Base-by-base conservation (phyloP, 2,329 filamentous ascomycete species). In the Aureobasidium mangrovei region DNA sequence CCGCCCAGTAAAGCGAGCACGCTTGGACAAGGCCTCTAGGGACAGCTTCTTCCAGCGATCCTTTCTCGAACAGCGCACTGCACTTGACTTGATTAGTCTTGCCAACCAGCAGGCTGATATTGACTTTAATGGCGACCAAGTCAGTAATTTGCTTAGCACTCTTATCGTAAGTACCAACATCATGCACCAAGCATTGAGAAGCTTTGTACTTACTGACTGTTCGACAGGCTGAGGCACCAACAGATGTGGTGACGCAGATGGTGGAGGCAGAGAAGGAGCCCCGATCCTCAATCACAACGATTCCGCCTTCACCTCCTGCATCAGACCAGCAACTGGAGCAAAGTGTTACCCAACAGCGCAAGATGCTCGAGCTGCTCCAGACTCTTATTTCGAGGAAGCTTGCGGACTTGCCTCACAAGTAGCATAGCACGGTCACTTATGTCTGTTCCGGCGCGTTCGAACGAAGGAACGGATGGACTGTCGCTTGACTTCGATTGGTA, bases 21-120 rank as follows among this genome's bases (percentile, higher is more conserved):
- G 42, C 7, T 18, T 51, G 6, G 57, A 63, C 35, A 63, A 65
- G 56, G 61, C 65, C 62, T 64, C 26, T 3, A 52, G 36, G 39
- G 39, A 52, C 10, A 43, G 73, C 58, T 70, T 74, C 61, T 72
- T 63, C 59, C 67, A 70, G 53, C 73, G 71, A 47, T 73, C 69
- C n/a, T 69, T 86, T 24, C 74, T 78, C 51, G 80, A 86, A 66
- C 78, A 85, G 63, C 83, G 86, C 64, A 77, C 82, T 41, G 83
- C 82, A 4, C 74, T 88, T 57, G 82, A 81, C 57, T 73, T 89
- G 32, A 74, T 78, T 42, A 76, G 79, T 58, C 71, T 88, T 36
- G 72, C 75, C 45, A 74, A 73, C 53, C 74, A 75, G 59, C 72
- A 76, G 58, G 69, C 69, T 52, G 73, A 76, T 27, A 71, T 79